Base-by-base conservation (phyloP, 2,329 filamentous ascomycete genomes). In the Ramichloridium luteum region DNA sequence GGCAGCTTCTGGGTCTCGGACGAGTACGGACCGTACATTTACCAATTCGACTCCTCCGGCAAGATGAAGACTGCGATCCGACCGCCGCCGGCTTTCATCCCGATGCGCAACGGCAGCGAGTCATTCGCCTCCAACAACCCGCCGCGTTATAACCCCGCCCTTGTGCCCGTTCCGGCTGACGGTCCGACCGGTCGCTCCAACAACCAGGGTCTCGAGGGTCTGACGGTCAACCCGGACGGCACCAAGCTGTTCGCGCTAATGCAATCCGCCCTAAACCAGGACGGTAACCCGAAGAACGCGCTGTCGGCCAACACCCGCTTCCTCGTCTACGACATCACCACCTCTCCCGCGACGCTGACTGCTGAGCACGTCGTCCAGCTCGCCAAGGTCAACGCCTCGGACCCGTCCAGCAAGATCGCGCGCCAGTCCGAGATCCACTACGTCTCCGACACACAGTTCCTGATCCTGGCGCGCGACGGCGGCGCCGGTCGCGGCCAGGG, bases 181-280 rank as follows among this genome's bases (percentile, higher is more conserved):
- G 72, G 75, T 1, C 61, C 64, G 2, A 67, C 67, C 1, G 79
- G 79, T 9, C 68, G 79, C 13, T 61, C 67, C 33, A 82, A 84
- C 53, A 84, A 84, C 53, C 77, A 81, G 50, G 78, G 79, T n/a
- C 71, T 83, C 29, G 79, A 84, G 54, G 77, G 73, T 0, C 55
- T 84, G 29, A 77, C 74, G 0, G 55, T 69, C n/a, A 72, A 68
- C 3, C 60, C 66, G 0, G 71, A 79, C 41, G 74, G 76, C 6
- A 72, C 70, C 38, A 70, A 62, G 2, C 59, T 83, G 8, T 82
- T 72, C 47, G 67, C 69, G 1, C 61, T 83, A 35, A 58, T 81
- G 13, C 78, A 85, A 50, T 73, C 71, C 2, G 75, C 77, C 0
- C 58, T 72, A 4, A 65, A 68, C 36, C 72, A 78, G 45, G 71